Base-by-base conservation (phyloP, 495 filamentous ascomycete genomes). In the Aspergillus nanangensis region DNA sequence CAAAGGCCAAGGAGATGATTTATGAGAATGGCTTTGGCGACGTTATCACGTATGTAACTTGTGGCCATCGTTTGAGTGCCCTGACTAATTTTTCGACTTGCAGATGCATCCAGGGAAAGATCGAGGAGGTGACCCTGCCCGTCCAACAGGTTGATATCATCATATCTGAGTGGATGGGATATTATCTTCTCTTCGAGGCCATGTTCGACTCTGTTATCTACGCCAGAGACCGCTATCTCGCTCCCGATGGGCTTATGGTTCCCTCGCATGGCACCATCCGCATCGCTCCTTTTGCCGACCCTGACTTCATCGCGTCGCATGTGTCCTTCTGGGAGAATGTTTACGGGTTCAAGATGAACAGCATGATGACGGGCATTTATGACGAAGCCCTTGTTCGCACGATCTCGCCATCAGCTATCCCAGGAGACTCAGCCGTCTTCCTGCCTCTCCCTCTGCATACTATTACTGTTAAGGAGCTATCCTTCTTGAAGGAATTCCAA, bases 141-240 rank as follows among this genome's bases (percentile, higher is more conserved):
- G 85, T 90, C 50, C 74, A 79, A 45, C 75, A 92, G 61, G 91
- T 96, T 37, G 91, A 96, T 55, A 90, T 96, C 63, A 95, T 96
- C 53, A 82, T 96, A 45, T 95, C 89, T 2, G 91, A 96, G 63
- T 96, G 91, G 91, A 96, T 96, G 91, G 91, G 91, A 4, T 96
- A 96, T 61, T 86, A 87, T 61, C 74, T 96, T 4, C 78, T 96
- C 7, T 96, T 93, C 61, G 91, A 96, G 74, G 84, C 82, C 54
- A 96, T 96, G 91, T 78, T 96, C 50, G 90, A 95, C 66, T 94
- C 90, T 8, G 91, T 96, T 24, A 72, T 96, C 38, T 90, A 86
- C 49, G 91, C 91, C 18, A 76, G 91, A 35, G 91, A 96, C 67
- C 82, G 74, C 50, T 96, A 88, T 67, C 82, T 96, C 17, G 79